Evolutionary conservation across 73 alveolate species (phyloP).

Genomic region (Paramecium octaurelia): DNA sequence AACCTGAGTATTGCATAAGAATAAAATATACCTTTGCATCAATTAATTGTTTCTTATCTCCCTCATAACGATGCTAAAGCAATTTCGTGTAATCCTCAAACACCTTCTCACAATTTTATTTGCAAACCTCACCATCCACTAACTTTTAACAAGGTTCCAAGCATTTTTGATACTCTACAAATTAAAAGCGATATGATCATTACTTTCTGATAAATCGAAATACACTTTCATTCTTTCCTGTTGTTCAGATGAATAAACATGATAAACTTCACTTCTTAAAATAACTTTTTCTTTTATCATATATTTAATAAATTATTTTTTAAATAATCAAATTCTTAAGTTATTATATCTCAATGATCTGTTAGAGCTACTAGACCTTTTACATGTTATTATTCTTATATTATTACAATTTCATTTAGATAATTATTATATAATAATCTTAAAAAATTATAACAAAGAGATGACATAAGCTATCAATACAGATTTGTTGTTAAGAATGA

Average conservation of each 20-base stretch:
- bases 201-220: conserved; percentile 14
- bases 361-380: background rate
- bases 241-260: conserved; percentile 38
- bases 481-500: background rate
- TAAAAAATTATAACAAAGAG: background rate
- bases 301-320: background rate
- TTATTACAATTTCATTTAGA: background rate
- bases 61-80: background rate
- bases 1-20: background rate
- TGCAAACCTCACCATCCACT: background rate
- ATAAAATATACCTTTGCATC: background rate
- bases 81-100: background rate
- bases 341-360: background rate
- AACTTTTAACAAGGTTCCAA: background rate
- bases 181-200: no score
- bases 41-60: background rate
- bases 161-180: conserved; percentile 5
- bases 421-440: background rate
- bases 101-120: background rate
- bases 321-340: background rate
- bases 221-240: conserved; percentile 48
- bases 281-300: conserved; percentile 46
- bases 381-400: background rate
- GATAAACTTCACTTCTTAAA: conserved; percentile 35
- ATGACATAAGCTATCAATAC: background rate